Evolutionary conservation across 2,329 filamentous ascomycete species (phyloP).

Genomic region (Thermoascus crustaceus): DNA sequence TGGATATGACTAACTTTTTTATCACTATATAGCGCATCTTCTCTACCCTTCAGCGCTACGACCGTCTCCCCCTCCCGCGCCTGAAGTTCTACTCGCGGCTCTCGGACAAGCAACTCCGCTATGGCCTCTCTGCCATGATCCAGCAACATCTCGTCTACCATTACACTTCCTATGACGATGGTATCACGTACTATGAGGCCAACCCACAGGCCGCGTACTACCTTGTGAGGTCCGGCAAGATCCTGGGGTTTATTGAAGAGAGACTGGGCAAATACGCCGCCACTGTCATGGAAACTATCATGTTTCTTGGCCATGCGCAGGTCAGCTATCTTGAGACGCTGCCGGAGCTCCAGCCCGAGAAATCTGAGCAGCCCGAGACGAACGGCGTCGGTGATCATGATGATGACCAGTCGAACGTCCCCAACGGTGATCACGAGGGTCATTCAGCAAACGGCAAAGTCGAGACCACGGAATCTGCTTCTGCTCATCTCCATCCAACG

Average conservation of each 20-base stretch:
- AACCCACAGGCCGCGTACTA: slow-evolving; percentile 74
- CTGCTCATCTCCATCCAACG: slow-evolving; percentile 27
- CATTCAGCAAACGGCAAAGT: no score
- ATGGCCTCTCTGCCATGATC: slow-evolving; percentile 74
- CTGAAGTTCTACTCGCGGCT: slow-evolving; percentile 66
- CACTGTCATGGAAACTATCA: slow-evolving; percentile 64
- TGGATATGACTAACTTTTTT: slow-evolving; percentile 8
- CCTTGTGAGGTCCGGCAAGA: slow-evolving; percentile 71
- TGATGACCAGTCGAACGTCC: slow-evolving; percentile 13
- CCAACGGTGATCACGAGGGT: slow-evolving; percentile 18
- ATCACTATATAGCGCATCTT: slow-evolving; percentile 63
- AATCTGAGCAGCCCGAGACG: slow-evolving; percentile 12
- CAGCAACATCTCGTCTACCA: slow-evolving; percentile 83
- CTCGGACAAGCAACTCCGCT: slow-evolving; percentile 64
- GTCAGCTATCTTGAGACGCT: slow-evolving; percentile 38
- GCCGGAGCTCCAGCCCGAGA: slow-evolving; percentile 20
- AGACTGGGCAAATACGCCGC: slow-evolving; percentile 68
- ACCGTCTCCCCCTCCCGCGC: slow-evolving; percentile 63
- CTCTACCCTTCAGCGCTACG: slow-evolving; percentile 65
- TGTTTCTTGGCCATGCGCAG: slow-evolving; percentile 68
- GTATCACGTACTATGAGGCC: slow-evolving; percentile 70
- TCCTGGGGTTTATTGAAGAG: slow-evolving; percentile 65
- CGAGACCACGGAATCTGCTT: slow-evolving; percentile 12
- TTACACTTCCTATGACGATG: slow-evolving; percentile 54
- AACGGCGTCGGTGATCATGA: slow-evolving; percentile 18